A percentile compares a stretch with the other conserved stretches of the same genome.
Evolutionary conservation across 2,329 filamentous ascomycete genomes (phyloP).

Genomic region (Pezizomycotina sp.): DNA sequence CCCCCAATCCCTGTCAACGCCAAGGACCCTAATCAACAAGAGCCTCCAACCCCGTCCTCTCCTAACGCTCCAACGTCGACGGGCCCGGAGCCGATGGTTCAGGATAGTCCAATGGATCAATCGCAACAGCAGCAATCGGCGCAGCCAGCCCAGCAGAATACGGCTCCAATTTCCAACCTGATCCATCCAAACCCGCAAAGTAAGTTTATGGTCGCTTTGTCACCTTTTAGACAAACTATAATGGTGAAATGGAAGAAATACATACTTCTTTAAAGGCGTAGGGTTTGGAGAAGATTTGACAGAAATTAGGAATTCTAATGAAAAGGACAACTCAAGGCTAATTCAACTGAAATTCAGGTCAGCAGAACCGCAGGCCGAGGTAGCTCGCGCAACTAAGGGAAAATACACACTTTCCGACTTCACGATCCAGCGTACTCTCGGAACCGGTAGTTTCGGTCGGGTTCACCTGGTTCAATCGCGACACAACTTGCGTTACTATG

Average conservation of each 20-base stretch:
- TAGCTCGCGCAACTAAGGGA: constrained; percentile 64
- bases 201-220: no score
- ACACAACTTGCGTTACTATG: constrained; percentile 96
- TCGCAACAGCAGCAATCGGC: constrained; percentile 19
- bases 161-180: no score
- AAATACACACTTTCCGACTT: constrained; percentile 94
- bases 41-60: constrained; percentile 25
- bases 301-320: not conserved
- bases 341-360: constrained; percentile 8
- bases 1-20: constrained; percentile 17
- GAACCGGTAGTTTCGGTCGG: constrained; percentile 89
- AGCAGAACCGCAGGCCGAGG: no score
- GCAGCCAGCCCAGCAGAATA: no score
- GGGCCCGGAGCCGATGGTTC: constrained; percentile 23
- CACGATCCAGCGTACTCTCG: constrained; percentile 72
- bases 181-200: no score
- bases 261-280: no score
- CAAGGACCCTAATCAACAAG: constrained; percentile 23
- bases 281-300: constrained; percentile 1
- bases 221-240: constrained; percentile 8
- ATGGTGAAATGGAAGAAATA: no score
- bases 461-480: constrained; percentile 95
- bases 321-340: constrained; percentile 22
- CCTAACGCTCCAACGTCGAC: constrained; percentile 22
- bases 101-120: constrained; percentile 22